Evolutionary conservation across 148 eudicot species (phyloP).

Genomic region (Cornus controversa): DNA sequence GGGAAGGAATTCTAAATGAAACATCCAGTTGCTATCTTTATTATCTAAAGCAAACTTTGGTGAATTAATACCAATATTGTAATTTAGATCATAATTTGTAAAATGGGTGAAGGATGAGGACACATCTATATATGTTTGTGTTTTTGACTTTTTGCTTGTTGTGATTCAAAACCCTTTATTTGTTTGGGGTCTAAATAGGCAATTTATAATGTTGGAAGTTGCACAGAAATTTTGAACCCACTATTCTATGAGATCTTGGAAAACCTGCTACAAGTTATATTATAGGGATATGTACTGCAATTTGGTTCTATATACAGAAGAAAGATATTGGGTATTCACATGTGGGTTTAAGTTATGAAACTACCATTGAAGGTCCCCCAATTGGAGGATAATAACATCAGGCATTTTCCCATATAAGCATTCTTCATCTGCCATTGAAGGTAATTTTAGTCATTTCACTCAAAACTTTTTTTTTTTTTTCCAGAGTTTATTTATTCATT

Average conservation of each 20-base stretch:
- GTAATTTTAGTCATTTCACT: too few species aligned
- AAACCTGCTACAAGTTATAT: constrained; percentile 88
- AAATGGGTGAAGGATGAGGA: too few species aligned
- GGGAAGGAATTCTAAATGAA: too few species aligned
- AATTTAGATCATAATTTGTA: too few species aligned
- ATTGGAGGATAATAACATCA: constrained; percentile 95
- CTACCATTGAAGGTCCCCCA: constrained; percentile 79
- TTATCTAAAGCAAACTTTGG: too few species aligned
- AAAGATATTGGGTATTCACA: constrained; percentile 78
- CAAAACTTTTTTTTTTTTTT: too few species aligned
- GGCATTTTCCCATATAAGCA: constrained; percentile 91
- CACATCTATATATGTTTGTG: not conserved
- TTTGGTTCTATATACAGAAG: constrained; percentile 90
- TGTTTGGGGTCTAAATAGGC: not conserved
- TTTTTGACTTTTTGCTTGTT: not conserved
- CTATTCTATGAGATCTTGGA: constrained; percentile 76
- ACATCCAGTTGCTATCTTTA: too few species aligned
- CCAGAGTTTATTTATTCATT: too few species aligned
- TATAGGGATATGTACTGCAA: constrained; percentile 68
- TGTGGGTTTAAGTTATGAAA: constrained; percentile 85
- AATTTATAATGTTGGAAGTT: too few species aligned
- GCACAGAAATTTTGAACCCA: constrained; percentile 32
- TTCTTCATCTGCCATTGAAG: constrained; percentile 90
- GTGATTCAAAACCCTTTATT: not conserved
- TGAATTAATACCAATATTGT: too few species aligned